These are phyloP conservation scores for Candida xyloterini DNA, from an alignment of 805 yeast species.

Conservation along the genomic window DNA sequence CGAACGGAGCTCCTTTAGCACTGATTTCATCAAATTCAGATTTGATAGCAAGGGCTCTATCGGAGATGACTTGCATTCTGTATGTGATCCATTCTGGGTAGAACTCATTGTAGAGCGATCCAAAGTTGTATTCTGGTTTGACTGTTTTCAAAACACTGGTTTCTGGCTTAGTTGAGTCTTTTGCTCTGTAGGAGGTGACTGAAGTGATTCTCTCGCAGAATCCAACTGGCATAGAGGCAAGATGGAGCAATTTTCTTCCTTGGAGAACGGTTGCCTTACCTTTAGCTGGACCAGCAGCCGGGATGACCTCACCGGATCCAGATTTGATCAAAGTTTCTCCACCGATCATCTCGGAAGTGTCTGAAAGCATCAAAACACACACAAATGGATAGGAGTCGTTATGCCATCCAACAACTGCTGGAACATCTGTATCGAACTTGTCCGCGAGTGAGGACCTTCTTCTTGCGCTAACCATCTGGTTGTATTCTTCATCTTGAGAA, in stretches of 20 bases:
- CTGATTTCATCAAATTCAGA: conserved; percentile 22
- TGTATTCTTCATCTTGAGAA: conserved; percentile 33
- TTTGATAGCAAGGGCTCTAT: conserved; percentile 32
- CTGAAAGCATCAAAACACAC: conserved; percentile 61
- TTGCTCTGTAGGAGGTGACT: conserved; percentile 42
- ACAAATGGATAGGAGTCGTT: conserved; percentile 62
- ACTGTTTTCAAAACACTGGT: conserved; percentile 40
- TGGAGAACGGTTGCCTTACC: conserved; percentile 52
- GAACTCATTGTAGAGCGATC: conserved; percentile 37
- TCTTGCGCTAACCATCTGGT: conserved; percentile 27
- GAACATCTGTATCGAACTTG: conserved; percentile 36
- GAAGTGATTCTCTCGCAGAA: conserved; percentile 41
- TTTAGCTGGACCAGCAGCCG: conserved; percentile 40
- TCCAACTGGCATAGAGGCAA: conserved; percentile 45
- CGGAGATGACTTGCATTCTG: conserved; percentile 35
- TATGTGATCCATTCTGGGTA: conserved; percentile 40
- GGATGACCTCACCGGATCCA: conserved; percentile 37
- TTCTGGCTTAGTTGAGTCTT: conserved; percentile 36
- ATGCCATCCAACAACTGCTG: conserved; percentile 64
- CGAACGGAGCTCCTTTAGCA: conserved; percentile 32
- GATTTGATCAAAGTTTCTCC: conserved; percentile 56
- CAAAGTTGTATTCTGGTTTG: conserved; percentile 38
- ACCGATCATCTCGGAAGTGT: conserved; percentile 56
- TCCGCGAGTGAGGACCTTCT: conserved; percentile 26
- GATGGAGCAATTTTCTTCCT: conserved; percentile 44